Percentiles rank a stretch among this genome's conserved stretches.
Conservation (phyloP, 306 rosid species). For the Citrullus colocynthis region DNA sequence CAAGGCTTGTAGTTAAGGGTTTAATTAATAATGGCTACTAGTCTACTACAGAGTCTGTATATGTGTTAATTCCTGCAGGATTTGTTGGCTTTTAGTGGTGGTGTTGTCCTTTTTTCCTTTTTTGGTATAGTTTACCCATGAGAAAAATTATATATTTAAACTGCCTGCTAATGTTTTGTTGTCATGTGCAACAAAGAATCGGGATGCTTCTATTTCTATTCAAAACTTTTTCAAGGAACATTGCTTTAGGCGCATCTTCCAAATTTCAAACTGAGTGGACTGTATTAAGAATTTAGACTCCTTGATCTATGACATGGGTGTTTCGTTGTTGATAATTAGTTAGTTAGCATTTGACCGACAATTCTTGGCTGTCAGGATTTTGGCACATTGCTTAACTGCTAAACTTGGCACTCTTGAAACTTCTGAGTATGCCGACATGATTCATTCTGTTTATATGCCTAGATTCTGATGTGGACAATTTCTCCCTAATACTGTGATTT, state of each 20-base stretch:
- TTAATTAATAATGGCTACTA: not conserved
- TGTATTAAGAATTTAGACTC: not conserved
- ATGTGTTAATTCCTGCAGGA: not conserved
- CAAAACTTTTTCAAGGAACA: not conserved
- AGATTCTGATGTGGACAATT: not conserved
- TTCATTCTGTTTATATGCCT: not conserved
- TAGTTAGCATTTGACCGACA: not conserved
- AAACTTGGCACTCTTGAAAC: not conserved
- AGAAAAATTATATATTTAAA: not conserved
- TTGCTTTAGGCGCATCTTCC: not conserved
- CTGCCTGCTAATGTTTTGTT: not conserved
- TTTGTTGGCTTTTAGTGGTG: not conserved
- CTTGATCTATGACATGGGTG: not conserved
- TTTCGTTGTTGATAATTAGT: not conserved
- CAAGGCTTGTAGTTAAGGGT: not conserved
- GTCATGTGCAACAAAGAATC: not conserved
- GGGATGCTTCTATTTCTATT: not conserved
- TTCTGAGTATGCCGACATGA: not conserved
- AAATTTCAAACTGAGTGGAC: not conserved
- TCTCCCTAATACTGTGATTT: not conserved
- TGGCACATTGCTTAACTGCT: not conserved
- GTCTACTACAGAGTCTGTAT: not conserved
- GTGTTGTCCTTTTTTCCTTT: not conserved
- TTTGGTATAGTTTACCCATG: not conserved
- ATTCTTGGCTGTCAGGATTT: not conserved